These are phyloP conservation scores for Tolypocladium inflatum DNA, from an alignment of 2,329 filamentous ascomycete genomes.

Conservation along the genomic window DNA sequence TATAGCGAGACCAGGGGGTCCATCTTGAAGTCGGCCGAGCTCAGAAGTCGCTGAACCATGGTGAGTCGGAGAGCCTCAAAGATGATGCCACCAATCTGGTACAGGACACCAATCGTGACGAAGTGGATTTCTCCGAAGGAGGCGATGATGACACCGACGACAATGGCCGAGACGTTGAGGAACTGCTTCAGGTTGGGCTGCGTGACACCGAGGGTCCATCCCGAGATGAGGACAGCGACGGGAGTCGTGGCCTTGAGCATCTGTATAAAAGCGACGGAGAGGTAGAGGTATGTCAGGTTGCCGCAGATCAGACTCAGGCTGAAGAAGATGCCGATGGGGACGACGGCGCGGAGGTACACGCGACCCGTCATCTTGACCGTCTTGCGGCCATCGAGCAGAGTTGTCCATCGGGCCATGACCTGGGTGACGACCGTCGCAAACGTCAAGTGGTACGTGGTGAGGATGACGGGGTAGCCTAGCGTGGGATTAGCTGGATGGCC, in stretches of 20 bases:
- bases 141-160: constrained; percentile 87
- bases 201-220: constrained; percentile 79
- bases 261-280: constrained; percentile 95
- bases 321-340: constrained; percentile 94
- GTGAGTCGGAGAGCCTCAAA: constrained; percentile 78
- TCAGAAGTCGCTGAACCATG: constrained; percentile 76
- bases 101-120: constrained; percentile 67
- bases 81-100: constrained; percentile 67
- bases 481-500: constrained; percentile 8
- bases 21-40: constrained; percentile 83
- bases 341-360: constrained; percentile 85
- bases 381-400: constrained; percentile 85
- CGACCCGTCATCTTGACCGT: constrained; percentile 94
- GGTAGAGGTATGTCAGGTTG: constrained; percentile 90
- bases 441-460: constrained; percentile 91
- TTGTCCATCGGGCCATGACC: constrained; percentile 81
- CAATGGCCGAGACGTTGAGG: constrained; percentile 89
- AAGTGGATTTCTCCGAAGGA: constrained; percentile 96
- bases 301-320: constrained; percentile 92
- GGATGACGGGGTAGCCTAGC: constrained; percentile 62
- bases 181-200: constrained; percentile 80
- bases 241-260: constrained; percentile 99
- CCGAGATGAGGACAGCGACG: constrained; percentile 81
- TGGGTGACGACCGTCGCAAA: constrained; percentile 96
- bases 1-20: constrained; percentile 81